phyloP scores from a whole-genome alignment of 345 rosid species.

The Syzygium oleosum region DNA sequence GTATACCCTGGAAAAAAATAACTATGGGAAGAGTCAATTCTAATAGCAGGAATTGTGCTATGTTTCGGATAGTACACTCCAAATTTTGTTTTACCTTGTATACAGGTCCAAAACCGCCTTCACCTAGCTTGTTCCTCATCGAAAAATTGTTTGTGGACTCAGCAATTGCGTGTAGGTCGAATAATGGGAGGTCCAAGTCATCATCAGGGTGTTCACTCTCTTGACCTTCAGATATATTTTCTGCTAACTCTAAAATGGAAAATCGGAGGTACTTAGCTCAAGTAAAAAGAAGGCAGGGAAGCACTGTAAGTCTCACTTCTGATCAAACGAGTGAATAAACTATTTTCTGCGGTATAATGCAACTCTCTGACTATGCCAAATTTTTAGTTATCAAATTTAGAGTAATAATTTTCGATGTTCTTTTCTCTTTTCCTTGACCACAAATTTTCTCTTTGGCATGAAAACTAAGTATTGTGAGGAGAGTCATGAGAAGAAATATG shows the following conservation, averaged over 20 bases:
- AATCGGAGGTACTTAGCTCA: background rate
- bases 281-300: background rate
- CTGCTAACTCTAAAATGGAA: background rate
- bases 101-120: slow-evolving; percentile 34
- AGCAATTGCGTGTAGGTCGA: background rate
- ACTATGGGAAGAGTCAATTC: background rate
- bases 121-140: slow-evolving; percentile 10
- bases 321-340: background rate
- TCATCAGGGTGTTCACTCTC: background rate
- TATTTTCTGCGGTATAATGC: background rate
- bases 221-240: background rate
- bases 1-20: background rate
- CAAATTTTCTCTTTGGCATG: background rate
- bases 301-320: background rate
- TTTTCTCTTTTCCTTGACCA: background rate
- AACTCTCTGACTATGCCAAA: background rate
- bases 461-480: background rate
- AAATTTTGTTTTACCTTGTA: background rate
- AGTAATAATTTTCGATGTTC: background rate
- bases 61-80: background rate
- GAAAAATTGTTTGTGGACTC: slow-evolving; percentile 19
- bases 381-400: background rate
- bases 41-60: background rate
- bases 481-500: background rate
- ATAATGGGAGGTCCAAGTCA: slow-evolving; percentile 4